Conservation (phyloP, 1,139 yeast genomes). For the Zygosaccharomyces pseudobailii region DNA sequence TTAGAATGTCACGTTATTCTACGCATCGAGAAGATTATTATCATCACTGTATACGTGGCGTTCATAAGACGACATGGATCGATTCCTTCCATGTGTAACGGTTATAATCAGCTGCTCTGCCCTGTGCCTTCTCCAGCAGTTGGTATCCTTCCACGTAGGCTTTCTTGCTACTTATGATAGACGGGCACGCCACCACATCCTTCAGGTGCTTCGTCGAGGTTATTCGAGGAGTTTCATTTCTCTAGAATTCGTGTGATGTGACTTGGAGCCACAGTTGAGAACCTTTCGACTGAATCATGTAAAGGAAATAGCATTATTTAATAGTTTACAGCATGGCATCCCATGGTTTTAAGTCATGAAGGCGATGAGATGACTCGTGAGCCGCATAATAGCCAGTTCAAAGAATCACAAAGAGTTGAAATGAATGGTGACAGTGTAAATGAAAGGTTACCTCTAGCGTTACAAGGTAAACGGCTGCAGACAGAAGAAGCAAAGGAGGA, state of each 20-base stretch:
- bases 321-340: neutral
- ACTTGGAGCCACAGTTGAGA: neutral
- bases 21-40: too few relatives aligned
- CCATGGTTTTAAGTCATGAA: neutral
- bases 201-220: too few relatives aligned
- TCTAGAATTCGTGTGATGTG: neutral
- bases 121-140: neutral
- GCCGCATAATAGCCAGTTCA: neutral
- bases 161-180: neutral
- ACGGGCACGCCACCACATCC: too few relatives aligned
- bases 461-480: neutral
- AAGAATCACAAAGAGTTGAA: neutral
- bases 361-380: neutral
- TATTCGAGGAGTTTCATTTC: neutral
- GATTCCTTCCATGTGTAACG: neutral
- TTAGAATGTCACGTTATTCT: too few relatives aligned
- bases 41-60: too few relatives aligned
- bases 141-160: neutral
- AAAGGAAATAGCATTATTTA: neutral
- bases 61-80: too few relatives aligned
- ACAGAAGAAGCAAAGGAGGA: neutral
- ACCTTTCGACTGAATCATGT: neutral
- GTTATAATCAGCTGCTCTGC: neutral
- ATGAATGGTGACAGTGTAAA: neutral
- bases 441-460: neutral